phyloP scores from a whole-genome alignment of 805 yeast genomes.

The Ogataea trehalophila region DNA sequence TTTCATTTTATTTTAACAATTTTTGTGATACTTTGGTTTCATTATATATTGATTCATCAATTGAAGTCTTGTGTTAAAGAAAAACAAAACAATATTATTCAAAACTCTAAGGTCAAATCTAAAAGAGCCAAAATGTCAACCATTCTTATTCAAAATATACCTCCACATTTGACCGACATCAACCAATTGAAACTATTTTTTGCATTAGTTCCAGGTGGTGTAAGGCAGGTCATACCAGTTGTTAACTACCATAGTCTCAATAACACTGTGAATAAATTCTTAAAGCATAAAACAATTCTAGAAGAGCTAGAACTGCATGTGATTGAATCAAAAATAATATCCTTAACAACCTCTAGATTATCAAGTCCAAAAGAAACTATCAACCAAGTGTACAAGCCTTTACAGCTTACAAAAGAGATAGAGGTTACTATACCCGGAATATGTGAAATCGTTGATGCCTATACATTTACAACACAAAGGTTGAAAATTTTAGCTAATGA shows the following conservation, averaged over 20 bases:
- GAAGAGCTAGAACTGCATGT: conserved; percentile 38
- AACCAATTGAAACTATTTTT: conserved; percentile 29
- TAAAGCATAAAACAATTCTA: conserved; percentile 26
- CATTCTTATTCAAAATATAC: conserved; percentile 42
- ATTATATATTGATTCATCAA: conserved; percentile 52
- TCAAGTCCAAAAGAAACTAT: conserved; percentile 8
- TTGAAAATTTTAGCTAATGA: conserved; percentile 5
- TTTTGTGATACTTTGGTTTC: conserved; percentile 50
- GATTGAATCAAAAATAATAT: conserved; percentile 22
- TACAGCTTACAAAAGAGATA: conserved; percentile 6
- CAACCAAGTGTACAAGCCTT: conserved; percentile 18
- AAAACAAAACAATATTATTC: conserved; percentile 38
- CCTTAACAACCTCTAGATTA: conserved; percentile 7
- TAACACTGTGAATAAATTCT: conserved; percentile 26
- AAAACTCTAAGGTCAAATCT: conserved; percentile 18
- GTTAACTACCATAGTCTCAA: conserved; percentile 38
- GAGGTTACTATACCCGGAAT: conserved; percentile 18
- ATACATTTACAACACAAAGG: conserved; percentile 10
- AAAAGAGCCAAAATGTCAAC: conserved; percentile 23
- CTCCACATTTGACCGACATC: conserved; percentile 27
- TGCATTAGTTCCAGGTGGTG: conserved; percentile 46
- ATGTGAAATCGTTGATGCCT: conserved; percentile 16
- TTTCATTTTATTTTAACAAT: conserved; percentile 62
- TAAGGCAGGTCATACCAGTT: conserved; percentile 57
- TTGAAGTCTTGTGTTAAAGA: conserved; percentile 45